Conservation (phyloP, 257 asterid genomes). For the Eucommia ulmoides region DNA sequence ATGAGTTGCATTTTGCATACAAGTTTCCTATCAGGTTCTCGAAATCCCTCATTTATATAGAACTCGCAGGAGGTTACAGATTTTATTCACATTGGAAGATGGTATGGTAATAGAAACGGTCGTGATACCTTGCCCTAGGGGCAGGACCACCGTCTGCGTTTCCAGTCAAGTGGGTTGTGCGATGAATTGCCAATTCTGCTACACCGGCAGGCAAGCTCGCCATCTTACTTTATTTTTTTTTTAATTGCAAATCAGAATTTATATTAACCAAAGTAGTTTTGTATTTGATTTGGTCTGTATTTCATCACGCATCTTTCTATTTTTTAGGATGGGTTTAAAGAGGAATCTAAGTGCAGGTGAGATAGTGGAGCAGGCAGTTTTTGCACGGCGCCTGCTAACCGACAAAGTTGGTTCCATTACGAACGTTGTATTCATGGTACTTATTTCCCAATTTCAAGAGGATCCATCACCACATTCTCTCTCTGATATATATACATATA, state of each 20-base stretch:
- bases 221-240: background rate
- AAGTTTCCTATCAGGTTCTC: conserved; percentile 4
- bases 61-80: conserved; percentile 83
- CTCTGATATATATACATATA: background rate
- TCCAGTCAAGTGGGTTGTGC: conserved; percentile 99
- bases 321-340: conserved; percentile 85
- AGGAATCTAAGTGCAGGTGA: conserved; percentile 78
- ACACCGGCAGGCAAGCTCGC: conserved; percentile 76
- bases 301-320: conserved; percentile 4
- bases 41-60: conserved; percentile 38
- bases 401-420: conserved; percentile 68
- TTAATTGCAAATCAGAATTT: too few relatives aligned
- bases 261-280: background rate
- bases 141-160: conserved; percentile 90
- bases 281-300: background rate
- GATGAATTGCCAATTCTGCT: conserved; percentile 98
- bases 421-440: conserved; percentile 93
- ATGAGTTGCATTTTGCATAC: conserved; percentile 1
- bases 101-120: conserved; percentile 87
- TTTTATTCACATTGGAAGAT: conserved; percentile 73
- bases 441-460: background rate
- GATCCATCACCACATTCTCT: too few relatives aligned
- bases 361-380: conserved; percentile 97
- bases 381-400: conserved; percentile 66
- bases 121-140: conserved; percentile 77